These are phyloP conservation scores for Ophiosphaerella narmari DNA, from an alignment of 2,329 filamentous ascomycete species.

Conservation along the genomic window DNA sequence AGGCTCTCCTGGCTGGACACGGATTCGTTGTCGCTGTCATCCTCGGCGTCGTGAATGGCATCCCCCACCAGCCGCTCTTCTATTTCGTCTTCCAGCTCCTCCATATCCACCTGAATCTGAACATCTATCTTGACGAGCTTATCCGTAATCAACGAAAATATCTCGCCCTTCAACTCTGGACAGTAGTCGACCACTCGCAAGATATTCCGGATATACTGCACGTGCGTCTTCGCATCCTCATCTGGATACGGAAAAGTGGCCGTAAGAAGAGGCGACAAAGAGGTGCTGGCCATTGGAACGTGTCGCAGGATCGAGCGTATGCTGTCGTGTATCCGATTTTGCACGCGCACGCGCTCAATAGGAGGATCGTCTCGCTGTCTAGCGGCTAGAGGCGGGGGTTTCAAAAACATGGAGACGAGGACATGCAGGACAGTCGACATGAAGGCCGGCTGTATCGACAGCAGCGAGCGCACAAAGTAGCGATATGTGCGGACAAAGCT, in stretches of 20 bases:
- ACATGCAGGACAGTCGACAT: constrained; percentile 75
- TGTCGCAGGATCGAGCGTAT: constrained; percentile 77
- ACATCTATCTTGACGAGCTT: constrained; percentile 93
- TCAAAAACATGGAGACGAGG: constrained; percentile 78
- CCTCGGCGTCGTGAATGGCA: constrained; percentile 52
- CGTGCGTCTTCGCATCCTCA: constrained; percentile 77
- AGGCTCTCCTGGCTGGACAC: constrained; percentile 67
- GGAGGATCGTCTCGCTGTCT: constrained; percentile 59
- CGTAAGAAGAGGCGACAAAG: constrained; percentile 69
- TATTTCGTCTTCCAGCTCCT: constrained; percentile 88
- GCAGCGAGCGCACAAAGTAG: constrained; percentile 64
- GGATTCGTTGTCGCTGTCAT: constrained; percentile 71
- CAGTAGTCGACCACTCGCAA: constrained; percentile 77
- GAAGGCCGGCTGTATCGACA: constrained; percentile 82
- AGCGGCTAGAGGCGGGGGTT: constrained; percentile 59
- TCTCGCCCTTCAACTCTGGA: constrained; percentile 75
- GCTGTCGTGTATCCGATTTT: constrained; percentile 74
- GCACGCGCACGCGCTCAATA: constrained; percentile 68
- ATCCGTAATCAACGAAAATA: constrained; percentile 82
- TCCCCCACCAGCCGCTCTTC: constrained; percentile 72
- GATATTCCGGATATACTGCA: constrained; percentile 86
- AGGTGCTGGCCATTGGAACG: constrained; percentile 76
- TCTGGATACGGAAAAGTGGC: constrained; percentile 76
- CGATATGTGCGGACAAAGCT: constrained; percentile 62
- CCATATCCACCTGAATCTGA: constrained; percentile 90